Evolutionary conservation across 2,329 filamentous ascomycete genomes (phyloP).

Genomic region (Grosmannia serpens): DNA sequence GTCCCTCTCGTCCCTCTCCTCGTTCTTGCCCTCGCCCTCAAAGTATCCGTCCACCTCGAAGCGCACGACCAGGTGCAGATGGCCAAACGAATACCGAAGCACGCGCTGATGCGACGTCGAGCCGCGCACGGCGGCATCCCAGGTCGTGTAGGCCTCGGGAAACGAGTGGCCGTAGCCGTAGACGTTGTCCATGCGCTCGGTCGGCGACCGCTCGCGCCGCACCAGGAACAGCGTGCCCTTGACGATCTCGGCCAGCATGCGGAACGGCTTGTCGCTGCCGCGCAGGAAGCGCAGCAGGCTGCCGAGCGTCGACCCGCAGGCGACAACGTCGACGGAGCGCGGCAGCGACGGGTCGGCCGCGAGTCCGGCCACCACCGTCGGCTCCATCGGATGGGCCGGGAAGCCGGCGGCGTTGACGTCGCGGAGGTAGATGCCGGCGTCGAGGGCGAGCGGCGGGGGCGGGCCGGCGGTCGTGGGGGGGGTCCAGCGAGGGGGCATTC

Average conservation of each 20-base stretch:
- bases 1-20: background rate
- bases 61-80: constrained; percentile 37
- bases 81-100: constrained; percentile 45
- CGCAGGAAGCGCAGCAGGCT: constrained; percentile 47
- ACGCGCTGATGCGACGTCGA: constrained; percentile 53
- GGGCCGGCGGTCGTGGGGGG: constrained; percentile 21
- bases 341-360: constrained; percentile 23
- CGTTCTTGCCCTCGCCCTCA: background rate
- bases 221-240: constrained; percentile 49
- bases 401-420: constrained; percentile 42
- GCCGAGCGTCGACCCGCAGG: constrained; percentile 48
- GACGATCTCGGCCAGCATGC: constrained; percentile 46
- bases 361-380: constrained; percentile 29
- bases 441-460: constrained; percentile 25
- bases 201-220: constrained; percentile 48
- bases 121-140: constrained; percentile 39
- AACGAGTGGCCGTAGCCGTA: constrained; percentile 55
- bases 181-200: constrained; percentile 42
- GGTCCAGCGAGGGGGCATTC: constrained; percentile 38
- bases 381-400: constrained; percentile 37
- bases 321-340: constrained; percentile 40
- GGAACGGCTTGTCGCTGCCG: constrained; percentile 35
- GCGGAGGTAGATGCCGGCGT: constrained; percentile 38
- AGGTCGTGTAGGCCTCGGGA: constrained; percentile 53
- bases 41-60: constrained; percentile 49